A percentile compares a stretch with the other conserved stretches of the same genome.
Conservation (phyloP, 164 flowering plant species). For the Sedum album region DNA sequence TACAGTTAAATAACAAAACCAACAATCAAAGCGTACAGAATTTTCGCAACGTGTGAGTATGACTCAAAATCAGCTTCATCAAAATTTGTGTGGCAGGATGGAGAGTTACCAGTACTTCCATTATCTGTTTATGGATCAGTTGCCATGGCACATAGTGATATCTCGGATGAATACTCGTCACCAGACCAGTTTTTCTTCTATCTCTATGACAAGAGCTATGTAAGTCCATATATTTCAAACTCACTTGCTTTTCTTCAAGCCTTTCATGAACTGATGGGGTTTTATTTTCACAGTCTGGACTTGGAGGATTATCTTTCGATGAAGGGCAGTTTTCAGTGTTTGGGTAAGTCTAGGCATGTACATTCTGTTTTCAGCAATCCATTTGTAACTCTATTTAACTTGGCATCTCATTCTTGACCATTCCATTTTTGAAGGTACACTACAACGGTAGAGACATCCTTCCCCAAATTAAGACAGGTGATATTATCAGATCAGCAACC, state of each 20-base stretch:
- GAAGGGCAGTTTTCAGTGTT: slow-evolving; percentile 98
- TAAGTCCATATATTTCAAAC: slow-evolving; percentile 28
- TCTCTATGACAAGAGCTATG: slow-evolving; percentile 84
- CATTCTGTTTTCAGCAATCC: neutral
- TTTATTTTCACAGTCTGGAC: slow-evolving; percentile 53
- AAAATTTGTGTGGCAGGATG: slow-evolving; percentile 47
- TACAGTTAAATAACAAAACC: slow-evolving; percentile 12
- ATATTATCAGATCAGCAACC: slow-evolving; percentile 70
- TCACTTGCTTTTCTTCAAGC: neutral
- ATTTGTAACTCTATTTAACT: neutral
- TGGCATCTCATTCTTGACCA: neutral
- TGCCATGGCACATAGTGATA: slow-evolving; percentile 84
- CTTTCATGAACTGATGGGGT: neutral
- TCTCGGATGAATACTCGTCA: slow-evolving; percentile 79
- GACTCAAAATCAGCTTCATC: neutral
- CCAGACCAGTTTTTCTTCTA: slow-evolving; percentile 90
- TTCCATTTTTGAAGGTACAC: slow-evolving; percentile 45
- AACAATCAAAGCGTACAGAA: neutral
- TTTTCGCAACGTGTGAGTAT: neutral
- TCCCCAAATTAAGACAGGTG: slow-evolving; percentile 79
- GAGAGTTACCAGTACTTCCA: slow-evolving; percentile 93
- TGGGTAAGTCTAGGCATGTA: slow-evolving; percentile 43
- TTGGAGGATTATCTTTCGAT: slow-evolving; percentile 92
- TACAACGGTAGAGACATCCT: slow-evolving; percentile 73
- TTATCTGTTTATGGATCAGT: slow-evolving; percentile 94